Base-by-base conservation (phyloP, 2,329 filamentous ascomycete genomes). In the Phaeomoniella chlamydospora region DNA sequence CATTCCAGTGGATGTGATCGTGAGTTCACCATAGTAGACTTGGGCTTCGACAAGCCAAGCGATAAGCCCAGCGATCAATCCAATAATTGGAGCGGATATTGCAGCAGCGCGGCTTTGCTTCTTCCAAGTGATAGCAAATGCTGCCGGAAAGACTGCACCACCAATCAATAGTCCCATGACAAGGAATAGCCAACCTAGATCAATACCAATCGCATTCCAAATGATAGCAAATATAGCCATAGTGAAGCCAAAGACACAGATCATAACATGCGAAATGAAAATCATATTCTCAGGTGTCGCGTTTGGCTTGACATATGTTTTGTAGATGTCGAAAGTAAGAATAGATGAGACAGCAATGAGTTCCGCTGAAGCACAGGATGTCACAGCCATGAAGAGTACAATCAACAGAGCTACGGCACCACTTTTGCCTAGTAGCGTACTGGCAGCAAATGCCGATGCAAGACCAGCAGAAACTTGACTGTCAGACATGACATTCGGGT, bases 161-260 rank as follows among this genome's bases (percentile, higher is more conserved):
- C 58, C 58, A 10, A 62, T 53, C 10, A 62, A 53, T 6, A 59
- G 48, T 2, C 58, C 59, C 22, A 59, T 45, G 13, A 59, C 51
- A 4, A 54, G 57, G 4, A 63, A 42, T 1, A 62, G 41, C 57
- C 58, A 64, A 11, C 53, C 58, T 3, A 62, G 42, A 35, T 56
- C 52, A 14, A 61, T 48, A 6, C 45, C 48, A 3, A 49, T 55
- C 2, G 51, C 54, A 39, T 59, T 56, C n/a, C 59, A 45, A 15
- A 60, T 51, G 33, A 51, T 54, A 36, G 40, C 38, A 29, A 54
- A 4, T 39, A 37, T 4, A 18, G 45, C 33, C 4, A 37, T 29
- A 5, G 44, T 11, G 3, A 48, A 18, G 6, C 50, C 52, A 33
- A 62, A 64, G 2, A 52, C 37, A 6, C 49, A 38, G 5, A 47